Percentiles rank a stretch among this genome's conserved stretches.
Conservation (phyloP, 441 rosid species). For the Populus hybrid region DNA sequence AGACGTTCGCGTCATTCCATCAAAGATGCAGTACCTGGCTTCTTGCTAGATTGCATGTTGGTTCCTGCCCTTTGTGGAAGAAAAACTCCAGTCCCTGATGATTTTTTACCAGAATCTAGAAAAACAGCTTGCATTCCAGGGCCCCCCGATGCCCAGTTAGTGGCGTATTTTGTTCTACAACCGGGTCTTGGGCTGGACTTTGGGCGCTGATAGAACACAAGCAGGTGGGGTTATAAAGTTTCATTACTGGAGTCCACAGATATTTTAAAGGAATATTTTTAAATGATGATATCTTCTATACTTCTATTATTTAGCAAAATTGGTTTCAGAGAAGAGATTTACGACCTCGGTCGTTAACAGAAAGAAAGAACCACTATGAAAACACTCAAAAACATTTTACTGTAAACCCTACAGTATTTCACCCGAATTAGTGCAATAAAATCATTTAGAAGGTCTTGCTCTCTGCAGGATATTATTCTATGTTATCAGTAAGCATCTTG, state of each 20-base stretch:
- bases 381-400: background rate
- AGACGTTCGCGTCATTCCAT: background rate
- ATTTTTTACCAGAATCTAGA: conserved; percentile 51
- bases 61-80: conserved; percentile 50
- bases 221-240: background rate
- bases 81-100: conserved; percentile 92
- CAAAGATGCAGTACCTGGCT: conserved; percentile 44
- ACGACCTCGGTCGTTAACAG: background rate
- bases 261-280: background rate
- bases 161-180: conserved; percentile 24
- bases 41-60: conserved; percentile 35
- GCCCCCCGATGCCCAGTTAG: conserved; percentile 44
- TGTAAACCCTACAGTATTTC: background rate
- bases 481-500: background rate
- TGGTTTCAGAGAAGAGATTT: background rate
- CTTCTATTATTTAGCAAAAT: background rate
- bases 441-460: background rate
- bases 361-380: background rate
- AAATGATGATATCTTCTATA: background rate
- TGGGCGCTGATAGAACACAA: conserved; percentile 8
- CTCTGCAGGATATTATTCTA: background rate
- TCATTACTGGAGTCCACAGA: background rate
- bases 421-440: background rate
- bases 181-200: conserved; percentile 26
- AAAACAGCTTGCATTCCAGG: conserved; percentile 82